These are phyloP conservation scores for Rusavskia elegans DNA, from an alignment of 495 filamentous ascomycete genomes.

Conservation along the genomic window DNA sequence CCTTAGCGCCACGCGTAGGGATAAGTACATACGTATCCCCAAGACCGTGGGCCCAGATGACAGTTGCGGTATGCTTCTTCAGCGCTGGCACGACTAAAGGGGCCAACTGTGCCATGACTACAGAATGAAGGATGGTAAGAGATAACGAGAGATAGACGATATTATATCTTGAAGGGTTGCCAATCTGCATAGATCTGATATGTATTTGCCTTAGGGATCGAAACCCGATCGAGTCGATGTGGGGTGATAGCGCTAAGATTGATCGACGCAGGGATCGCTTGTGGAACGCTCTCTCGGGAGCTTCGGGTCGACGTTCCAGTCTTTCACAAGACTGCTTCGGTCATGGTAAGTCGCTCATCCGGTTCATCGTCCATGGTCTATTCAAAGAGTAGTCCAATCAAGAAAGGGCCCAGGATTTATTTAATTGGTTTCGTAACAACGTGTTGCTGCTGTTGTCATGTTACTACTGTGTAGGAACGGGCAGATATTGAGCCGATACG, in stretches of 20 bases:
- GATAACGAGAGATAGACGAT: background rate
- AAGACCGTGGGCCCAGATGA: conserved; percentile 85
- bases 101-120: conserved; percentile 30
- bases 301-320: too few relatives aligned
- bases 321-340: too few relatives aligned
- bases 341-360: too few relatives aligned
- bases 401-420: background rate
- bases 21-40: conserved; percentile 48
- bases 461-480: too few relatives aligned
- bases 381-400: too few relatives aligned
- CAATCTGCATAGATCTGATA: background rate
- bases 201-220: too few relatives aligned
- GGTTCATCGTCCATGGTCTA: too few relatives aligned
- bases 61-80: conserved; percentile 79
- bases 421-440: too few relatives aligned
- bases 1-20: background rate
- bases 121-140: background rate
- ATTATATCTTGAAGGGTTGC: background rate
- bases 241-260: background rate
- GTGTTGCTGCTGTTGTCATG: too few relatives aligned
- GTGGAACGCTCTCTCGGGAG: background rate
- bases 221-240: background rate
- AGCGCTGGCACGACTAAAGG: conserved; percentile 75
- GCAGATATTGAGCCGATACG: background rate
- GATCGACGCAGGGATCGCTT: background rate